Percentiles rank a stretch among this genome's conserved stretches.
Conservation (phyloP, 495 filamentous ascomycete species). For the Chaetomium fimeti region DNA sequence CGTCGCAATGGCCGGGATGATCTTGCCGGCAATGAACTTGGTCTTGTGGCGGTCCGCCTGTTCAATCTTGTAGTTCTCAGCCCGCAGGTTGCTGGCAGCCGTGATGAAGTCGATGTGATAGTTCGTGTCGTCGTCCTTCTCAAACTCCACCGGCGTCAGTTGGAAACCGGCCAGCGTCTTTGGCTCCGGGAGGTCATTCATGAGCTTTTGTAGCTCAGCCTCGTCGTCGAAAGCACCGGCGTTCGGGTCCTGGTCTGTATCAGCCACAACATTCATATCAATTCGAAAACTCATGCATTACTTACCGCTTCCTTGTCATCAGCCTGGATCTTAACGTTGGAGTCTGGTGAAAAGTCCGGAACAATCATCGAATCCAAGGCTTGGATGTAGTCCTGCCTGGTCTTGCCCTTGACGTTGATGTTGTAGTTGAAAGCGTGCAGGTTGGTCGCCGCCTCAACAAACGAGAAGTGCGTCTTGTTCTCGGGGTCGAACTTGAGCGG, state of each 20-base stretch:
- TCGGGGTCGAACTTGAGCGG: conserved; percentile 81
- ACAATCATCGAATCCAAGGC: conserved; percentile 92
- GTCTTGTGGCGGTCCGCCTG: conserved; percentile 93
- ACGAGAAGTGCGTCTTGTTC: conserved; percentile 81
- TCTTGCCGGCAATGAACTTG: conserved; percentile 99
- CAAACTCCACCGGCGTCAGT: conserved; percentile 90
- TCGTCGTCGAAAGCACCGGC: conserved; percentile 63
- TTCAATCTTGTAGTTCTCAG: conserved; percentile 95
- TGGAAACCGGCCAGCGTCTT: conserved; percentile 82
- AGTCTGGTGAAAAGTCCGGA: conserved; percentile 89
- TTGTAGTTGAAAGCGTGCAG: conserved; percentile 98
- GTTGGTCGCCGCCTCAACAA: conserved; percentile 84
- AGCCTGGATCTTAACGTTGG: conserved; percentile 94
- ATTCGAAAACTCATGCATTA: conserved; percentile 15
- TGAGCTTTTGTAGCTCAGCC: conserved; percentile 67
- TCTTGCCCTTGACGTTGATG: conserved; percentile 74
- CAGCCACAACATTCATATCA: background rate
- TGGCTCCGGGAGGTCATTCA: conserved; percentile 67
- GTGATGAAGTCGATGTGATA: conserved; percentile 99
- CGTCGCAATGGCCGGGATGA: conserved; percentile 97
- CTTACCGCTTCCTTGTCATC: conserved; percentile 83
- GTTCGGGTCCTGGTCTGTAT: conserved; percentile 68
- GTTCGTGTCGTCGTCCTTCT: conserved; percentile 99
- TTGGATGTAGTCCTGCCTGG: conserved; percentile 66
- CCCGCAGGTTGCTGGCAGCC: conserved; percentile 91